Percentiles rank a stretch among this genome's conserved stretches.
phyloP scores from a whole-genome alignment of 129 eudicot genomes.

The Lactuca sativa region DNA sequence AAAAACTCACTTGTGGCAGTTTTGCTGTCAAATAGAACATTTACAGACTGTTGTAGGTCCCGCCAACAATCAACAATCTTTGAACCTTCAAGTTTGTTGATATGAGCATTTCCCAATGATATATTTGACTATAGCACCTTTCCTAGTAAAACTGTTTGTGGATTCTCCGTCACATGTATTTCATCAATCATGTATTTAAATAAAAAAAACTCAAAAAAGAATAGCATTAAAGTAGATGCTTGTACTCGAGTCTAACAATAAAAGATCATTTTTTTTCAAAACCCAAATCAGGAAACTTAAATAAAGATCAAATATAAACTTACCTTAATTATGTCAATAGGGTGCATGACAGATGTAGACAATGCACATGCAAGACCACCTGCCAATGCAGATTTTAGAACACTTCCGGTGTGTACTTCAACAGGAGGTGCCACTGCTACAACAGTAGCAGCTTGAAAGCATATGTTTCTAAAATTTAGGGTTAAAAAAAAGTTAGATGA shows the following conservation, averaged over 20 bases:
- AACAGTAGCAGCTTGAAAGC: slow-evolving; percentile 98
- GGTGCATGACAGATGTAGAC: slow-evolving; percentile 83
- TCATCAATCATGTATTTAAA: slow-evolving; percentile 13
- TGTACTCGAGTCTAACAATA: slow-evolving; percentile 67
- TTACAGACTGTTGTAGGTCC: slow-evolving; percentile 86
- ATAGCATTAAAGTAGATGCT: slow-evolving; percentile 62
- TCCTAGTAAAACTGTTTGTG: slow-evolving; percentile 64
- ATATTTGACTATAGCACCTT: slow-evolving; percentile 68
- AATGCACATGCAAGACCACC: slow-evolving; percentile 98
- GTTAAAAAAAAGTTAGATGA: not conserved
- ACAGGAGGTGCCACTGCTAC: slow-evolving; percentile 95
- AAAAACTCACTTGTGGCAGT: slow-evolving; percentile 59
- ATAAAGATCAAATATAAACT: not conserved
- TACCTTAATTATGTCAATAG: slow-evolving; percentile 90
- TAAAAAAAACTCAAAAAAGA: not conserved
- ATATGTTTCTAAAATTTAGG: slow-evolving; percentile 55
- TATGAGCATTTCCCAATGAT: slow-evolving; percentile 57
- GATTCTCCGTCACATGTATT: slow-evolving; percentile 78
- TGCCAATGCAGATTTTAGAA: slow-evolving; percentile 83
- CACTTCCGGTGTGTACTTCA: slow-evolving; percentile 78
- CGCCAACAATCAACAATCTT: slow-evolving; percentile 63
- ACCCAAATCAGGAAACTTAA: not conserved
- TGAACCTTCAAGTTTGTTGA: slow-evolving; percentile 46
- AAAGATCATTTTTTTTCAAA: not conserved
- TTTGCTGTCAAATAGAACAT: slow-evolving; percentile 75